Conservation (phyloP, 1,284 basidiomycete genomes). For the Sanguinoderma infundibulare region DNA sequence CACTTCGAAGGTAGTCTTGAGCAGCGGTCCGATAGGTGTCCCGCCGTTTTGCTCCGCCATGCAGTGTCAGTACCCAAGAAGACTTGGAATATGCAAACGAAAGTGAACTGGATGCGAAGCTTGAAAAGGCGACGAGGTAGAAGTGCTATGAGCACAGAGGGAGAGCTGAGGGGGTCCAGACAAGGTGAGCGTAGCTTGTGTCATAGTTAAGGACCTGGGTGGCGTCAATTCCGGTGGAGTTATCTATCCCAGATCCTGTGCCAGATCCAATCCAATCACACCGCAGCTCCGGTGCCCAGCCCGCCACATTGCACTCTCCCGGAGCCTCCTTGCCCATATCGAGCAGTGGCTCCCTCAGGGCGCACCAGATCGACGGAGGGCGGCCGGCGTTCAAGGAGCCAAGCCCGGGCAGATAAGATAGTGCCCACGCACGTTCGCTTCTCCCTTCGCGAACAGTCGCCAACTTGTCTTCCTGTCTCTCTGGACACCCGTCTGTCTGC, state of each 20-base stretch:
- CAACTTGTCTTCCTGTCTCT: too few relatives aligned
- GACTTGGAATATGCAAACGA: not conserved
- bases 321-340: not conserved
- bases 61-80: not conserved
- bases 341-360: not conserved
- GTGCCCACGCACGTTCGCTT: not conserved
- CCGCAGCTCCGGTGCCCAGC: not conserved
- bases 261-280: not conserved
- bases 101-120: too few relatives aligned
- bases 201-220: constrained; percentile 22
- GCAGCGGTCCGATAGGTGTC: constrained; percentile 42
- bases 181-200: constrained; percentile 12
- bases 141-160: not conserved
- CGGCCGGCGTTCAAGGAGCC: not conserved
- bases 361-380: not conserved
- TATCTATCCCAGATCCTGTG: not conserved
- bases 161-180: not conserved
- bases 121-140: not conserved
- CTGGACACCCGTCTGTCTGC: not conserved
- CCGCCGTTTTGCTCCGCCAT: constrained; percentile 18
- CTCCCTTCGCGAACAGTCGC: too few relatives aligned
- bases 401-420: not conserved
- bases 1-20: constrained; percentile 60
- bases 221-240: constrained; percentile 9
- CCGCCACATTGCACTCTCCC: not conserved